A percentile compares a stretch with the other conserved stretches of the same genome.
These are phyloP conservation scores for Sisymbrium altissimum DNA, from an alignment of 345 rosid genomes.

Conservation along the genomic window DNA sequence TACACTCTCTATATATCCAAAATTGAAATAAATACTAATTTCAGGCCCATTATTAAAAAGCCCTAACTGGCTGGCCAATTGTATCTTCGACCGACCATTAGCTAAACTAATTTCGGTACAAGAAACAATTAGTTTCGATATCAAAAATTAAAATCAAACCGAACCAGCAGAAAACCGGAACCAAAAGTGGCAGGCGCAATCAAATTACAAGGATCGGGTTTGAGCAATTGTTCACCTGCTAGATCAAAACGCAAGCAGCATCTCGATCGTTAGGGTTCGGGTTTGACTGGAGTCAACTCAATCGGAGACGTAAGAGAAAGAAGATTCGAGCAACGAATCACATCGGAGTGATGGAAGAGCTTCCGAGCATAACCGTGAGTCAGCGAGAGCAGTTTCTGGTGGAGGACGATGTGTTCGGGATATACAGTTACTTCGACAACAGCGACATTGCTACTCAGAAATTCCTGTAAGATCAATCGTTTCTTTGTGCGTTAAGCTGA, in stretches of 20 bases:
- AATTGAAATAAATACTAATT: too few species aligned
- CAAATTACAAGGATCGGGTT: background rate
- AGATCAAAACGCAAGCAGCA: background rate
- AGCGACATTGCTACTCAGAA: constrained; percentile 47
- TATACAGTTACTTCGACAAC: constrained; percentile 47
- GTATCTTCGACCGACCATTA: too few species aligned
- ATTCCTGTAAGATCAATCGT: constrained; percentile 41
- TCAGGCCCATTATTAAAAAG: too few species aligned
- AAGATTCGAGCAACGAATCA: background rate
- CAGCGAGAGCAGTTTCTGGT: constrained; percentile 70
- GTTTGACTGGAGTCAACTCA: constrained; percentile 8
- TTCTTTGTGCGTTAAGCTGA: background rate
- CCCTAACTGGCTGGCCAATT: too few species aligned
- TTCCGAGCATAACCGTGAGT: constrained; percentile 45
- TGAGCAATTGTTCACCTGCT: background rate
- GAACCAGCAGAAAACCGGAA: constrained; percentile 2
- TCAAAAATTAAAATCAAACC: background rate
- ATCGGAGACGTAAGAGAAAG: constrained; percentile 14
- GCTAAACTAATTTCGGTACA: too few species aligned
- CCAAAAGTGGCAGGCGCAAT: background rate
- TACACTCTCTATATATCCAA: too few species aligned
- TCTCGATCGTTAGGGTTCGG: constrained; percentile 2
- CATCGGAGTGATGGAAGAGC: constrained; percentile 38
- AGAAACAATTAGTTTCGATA: background rate
- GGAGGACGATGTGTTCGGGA: constrained; percentile 51